phyloP scores from a whole-genome alignment of 106 monocot species.

The Triglochin maritima region DNA sequence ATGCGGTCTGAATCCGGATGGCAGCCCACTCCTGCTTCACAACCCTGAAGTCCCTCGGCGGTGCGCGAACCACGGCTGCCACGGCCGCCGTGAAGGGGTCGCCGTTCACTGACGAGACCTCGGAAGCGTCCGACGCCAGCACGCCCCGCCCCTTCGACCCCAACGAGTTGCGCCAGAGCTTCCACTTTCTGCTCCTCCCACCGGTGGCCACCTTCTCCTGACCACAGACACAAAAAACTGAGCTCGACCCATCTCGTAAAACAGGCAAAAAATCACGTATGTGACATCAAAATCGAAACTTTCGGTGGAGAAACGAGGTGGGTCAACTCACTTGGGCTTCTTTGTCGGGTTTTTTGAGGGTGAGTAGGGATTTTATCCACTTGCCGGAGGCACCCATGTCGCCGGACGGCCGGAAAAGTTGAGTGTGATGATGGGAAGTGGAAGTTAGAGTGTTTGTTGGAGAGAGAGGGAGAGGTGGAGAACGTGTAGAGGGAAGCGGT shows the following conservation, averaged over 20 bases:
- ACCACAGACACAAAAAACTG: background rate
- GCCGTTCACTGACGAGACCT: constrained; percentile 1
- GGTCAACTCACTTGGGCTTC: constrained; percentile 27
- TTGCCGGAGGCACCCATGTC: constrained; percentile 57
- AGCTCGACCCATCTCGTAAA: background rate
- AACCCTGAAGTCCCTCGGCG: constrained; percentile 18
- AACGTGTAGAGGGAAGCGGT: background rate
- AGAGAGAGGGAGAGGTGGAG: background rate
- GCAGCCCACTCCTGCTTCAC: constrained; percentile 24
- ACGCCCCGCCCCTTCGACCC: constrained; percentile 5
- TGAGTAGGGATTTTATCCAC: constrained; percentile 63
- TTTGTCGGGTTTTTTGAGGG: constrained; percentile 47
- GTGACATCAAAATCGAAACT: background rate
- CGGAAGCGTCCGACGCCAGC: constrained; percentile 11
- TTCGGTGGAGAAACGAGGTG: background rate
- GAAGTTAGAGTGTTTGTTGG: background rate
- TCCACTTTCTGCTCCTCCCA: constrained; percentile 15
- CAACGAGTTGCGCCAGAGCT: constrained; percentile 22
- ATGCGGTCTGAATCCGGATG: constrained; percentile 22
- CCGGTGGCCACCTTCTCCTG: background rate
- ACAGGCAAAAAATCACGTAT: background rate
- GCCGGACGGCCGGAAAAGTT: background rate
- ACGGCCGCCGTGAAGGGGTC: constrained; percentile 14
- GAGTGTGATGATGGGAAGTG: background rate
- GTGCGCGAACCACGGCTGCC: constrained; percentile 19